Conservation (phyloP, 2,329 filamentous ascomycete genomes). For the Tolypocladium guangdongense region DNA sequence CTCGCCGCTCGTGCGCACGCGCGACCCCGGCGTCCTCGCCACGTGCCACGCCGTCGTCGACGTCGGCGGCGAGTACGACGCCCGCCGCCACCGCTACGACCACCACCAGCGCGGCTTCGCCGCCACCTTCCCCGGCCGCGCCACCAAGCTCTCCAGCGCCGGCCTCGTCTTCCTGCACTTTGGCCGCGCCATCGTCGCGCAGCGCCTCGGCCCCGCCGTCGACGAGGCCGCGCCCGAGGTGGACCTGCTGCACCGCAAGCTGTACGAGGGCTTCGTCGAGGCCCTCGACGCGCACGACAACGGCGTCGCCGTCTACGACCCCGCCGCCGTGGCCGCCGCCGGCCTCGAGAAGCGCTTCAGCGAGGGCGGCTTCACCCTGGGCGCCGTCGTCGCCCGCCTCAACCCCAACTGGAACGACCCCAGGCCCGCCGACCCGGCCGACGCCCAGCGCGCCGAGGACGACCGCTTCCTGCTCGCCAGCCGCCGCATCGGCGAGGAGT, state of each 20-base stretch:
- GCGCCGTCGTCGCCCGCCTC: conserved; percentile 68
- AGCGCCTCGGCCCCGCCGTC: conserved; percentile 31
- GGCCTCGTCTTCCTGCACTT: conserved; percentile 96
- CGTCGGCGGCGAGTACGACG: conserved; percentile 90
- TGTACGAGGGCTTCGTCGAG: conserved; percentile 91
- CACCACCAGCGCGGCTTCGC: conserved; percentile 92
- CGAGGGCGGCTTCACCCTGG: conserved; percentile 72
- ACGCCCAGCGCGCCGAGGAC: conserved; percentile 67
- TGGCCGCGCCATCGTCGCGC: conserved; percentile 70
- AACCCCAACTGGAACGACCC: conserved; percentile 75
- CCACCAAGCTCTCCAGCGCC: conserved; percentile 86
- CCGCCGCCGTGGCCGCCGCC: conserved; percentile 54
- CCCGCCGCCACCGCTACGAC: conserved; percentile 69
- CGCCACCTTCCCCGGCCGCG: conserved; percentile 71
- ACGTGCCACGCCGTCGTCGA: conserved; percentile 93
- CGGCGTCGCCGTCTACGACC: conserved; percentile 75
- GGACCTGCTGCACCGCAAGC: conserved; percentile 68
- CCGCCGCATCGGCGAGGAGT: conserved; percentile 78
- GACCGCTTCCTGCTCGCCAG: conserved; percentile 68
- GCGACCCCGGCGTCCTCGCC: conserved; percentile 67
- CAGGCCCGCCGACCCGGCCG: conserved; percentile 34
- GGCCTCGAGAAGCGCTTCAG: conserved; percentile 75
- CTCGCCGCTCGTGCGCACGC: conserved; percentile 71
- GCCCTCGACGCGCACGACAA: conserved; percentile 97
- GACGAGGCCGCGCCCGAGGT: conserved; percentile 55